Evolutionary conservation across 345 rosid species (phyloP).

Genomic region (Syzygium aqueum): DNA sequence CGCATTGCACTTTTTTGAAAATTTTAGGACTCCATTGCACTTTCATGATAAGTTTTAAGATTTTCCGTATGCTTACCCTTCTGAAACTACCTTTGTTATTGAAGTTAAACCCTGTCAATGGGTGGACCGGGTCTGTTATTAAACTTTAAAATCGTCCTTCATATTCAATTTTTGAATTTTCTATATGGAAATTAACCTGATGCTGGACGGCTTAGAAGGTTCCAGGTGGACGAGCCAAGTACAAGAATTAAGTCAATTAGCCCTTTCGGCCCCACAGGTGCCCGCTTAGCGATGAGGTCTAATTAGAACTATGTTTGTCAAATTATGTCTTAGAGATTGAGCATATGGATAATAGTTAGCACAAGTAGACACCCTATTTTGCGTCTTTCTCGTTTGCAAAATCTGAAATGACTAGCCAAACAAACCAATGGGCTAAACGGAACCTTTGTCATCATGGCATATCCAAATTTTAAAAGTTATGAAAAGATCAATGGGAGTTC

Average conservation of each 20-base stretch:
- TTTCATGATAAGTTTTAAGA: too few relatives aligned
- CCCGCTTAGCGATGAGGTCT: accelerated
- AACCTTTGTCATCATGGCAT: background rate
- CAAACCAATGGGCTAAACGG: background rate
- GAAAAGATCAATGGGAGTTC: too few relatives aligned
- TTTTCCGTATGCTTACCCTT: too few relatives aligned
- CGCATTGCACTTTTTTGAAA: too few relatives aligned
- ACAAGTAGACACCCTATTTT: background rate
- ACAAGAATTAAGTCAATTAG: background rate
- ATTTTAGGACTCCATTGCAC: too few relatives aligned
- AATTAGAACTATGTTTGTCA: background rate
- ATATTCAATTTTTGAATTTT: background rate
- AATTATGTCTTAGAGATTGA: background rate
- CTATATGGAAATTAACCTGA: background rate
- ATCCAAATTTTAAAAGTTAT: background rate
- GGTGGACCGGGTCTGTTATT: accelerated
- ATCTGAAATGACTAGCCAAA: background rate
- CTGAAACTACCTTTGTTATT: background rate
- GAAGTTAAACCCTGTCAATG: background rate
- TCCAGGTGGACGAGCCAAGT: background rate
- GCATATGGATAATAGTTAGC: background rate
- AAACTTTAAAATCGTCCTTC: background rate
- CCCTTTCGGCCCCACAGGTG: background rate
- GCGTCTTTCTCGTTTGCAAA: background rate
- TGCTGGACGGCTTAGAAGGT: background rate